These are phyloP conservation scores for Fusarium cicatricum DNA, from an alignment of 2,329 filamentous ascomycete genomes.

Conservation along the genomic window DNA sequence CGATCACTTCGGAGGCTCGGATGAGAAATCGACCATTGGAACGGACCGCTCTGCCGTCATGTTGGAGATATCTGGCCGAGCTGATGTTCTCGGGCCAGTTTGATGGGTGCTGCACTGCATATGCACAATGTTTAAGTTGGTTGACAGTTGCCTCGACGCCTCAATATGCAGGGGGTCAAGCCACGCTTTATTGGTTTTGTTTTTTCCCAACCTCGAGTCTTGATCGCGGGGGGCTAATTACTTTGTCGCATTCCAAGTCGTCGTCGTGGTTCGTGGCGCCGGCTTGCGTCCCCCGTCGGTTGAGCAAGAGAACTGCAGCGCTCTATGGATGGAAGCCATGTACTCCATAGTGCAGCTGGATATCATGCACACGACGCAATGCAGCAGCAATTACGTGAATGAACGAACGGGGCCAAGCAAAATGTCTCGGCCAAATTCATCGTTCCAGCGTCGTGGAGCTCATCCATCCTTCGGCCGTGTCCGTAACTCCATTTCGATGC, in stretches of 20 bases:
- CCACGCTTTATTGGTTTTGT: no score
- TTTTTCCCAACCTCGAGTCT: no score
- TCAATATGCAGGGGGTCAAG: neutral
- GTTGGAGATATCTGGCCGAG: no score
- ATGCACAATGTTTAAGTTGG: neutral
- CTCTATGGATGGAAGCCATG: neutral
- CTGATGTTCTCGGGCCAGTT: no score
- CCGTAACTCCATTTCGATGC: slow-evolving; percentile 3
- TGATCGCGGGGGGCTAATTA: no score
- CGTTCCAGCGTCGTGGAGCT: slow-evolving; percentile 2
- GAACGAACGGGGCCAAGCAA: slow-evolving; percentile 7
- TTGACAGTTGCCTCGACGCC: neutral
- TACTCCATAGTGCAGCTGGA: neutral
- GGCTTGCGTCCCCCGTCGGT: neutral
- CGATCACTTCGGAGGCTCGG: neutral
- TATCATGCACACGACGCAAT: slow-evolving; percentile 11
- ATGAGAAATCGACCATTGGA: slow-evolving; percentile 12
- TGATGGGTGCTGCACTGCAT: no score
- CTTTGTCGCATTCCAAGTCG: neutral
- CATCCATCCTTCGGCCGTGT: slow-evolving; percentile 1
- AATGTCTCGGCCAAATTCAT: slow-evolving; percentile 13
- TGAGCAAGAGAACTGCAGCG: neutral
- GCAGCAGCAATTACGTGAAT: slow-evolving; percentile 18
- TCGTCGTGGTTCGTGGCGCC: neutral
- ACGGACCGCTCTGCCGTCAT: slow-evolving; percentile 23